Evolutionary conservation across 805 yeast genomes (phyloP), one percentile per base, ranked within the genome.

Genomic region (Yarrowia porcina): DNA sequence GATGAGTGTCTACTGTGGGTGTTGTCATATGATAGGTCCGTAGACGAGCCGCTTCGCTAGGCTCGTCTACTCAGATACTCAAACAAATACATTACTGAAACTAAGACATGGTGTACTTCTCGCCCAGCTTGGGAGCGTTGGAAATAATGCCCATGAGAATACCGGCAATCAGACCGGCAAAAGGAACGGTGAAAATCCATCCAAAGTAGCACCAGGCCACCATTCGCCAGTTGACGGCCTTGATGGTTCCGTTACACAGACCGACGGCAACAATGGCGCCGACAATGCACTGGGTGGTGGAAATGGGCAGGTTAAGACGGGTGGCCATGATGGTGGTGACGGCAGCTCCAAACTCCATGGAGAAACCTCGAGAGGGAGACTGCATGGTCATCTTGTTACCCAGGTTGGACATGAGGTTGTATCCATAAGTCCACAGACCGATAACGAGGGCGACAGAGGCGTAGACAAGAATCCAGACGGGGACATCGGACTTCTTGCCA

Each of bases 191-290:
- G 54, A 87, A 69, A 44, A 87, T 64, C 92, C 93, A 87, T 44
- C 91, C 90, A 57, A 77, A 68, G 74, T 85, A 87, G 68, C 87
- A 82, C 87, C 88, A 87, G 13, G 76, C 71, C 27, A 87, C 89
- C 83, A 86, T 83, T 76, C 88, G 81, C 91, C 91, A 88, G 77
- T 88, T 87, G 64, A 86, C 86, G 5, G 88, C 81, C 67, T 75
- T 81, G 69, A 78, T 66, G 70, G 84, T 88, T 68, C 76, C 76
- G 78, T 87, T 88, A 76, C 90, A 86, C 65, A 87, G 76, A 63
- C 91, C 93, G 67, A 88, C 89, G 69, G 82, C 83, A 7, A 87
- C 89, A 39, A 89, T 85, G 64, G 90, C 89, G 65, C 93, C 93
- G 63, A 84, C 87, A 13, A 90, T 89, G 72, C 85, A 82, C 74